Conservation (phyloP, 495 filamentous ascomycete genomes). For the Podospora australis region DNA sequence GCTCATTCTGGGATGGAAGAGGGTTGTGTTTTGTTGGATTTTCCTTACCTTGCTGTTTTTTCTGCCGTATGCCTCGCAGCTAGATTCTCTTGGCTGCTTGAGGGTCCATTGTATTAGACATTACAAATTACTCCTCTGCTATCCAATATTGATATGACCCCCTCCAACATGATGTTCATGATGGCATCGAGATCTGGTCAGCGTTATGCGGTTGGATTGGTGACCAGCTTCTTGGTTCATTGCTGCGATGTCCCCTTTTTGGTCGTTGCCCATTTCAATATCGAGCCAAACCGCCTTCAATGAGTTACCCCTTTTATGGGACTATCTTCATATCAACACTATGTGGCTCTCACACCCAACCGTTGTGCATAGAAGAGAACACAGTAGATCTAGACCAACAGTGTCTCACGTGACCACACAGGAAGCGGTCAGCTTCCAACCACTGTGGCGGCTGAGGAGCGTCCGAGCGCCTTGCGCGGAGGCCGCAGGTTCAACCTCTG, state of each 20-base stretch:
- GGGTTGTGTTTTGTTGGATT: background rate
- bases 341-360: too few relatives aligned
- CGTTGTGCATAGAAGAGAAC: too few relatives aligned
- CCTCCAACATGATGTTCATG: background rate
- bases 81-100: background rate
- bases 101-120: background rate
- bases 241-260: background rate
- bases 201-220: too few relatives aligned
- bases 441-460: conserved; percentile 11
- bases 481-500: conserved; percentile 6
- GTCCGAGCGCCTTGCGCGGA: background rate
- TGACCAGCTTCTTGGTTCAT: too few relatives aligned
- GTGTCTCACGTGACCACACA: conserved; percentile 9
- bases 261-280: background rate
- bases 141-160: background rate
- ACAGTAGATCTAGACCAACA: too few relatives aligned
- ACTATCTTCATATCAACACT: too few relatives aligned
- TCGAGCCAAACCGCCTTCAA: background rate
- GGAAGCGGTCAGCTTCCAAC: conserved; percentile 5
- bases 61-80: conserved; percentile 1
- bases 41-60: background rate
- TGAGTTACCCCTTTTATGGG: too few relatives aligned
- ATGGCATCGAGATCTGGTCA: background rate
- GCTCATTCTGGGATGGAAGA: background rate
- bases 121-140: background rate